Conservation (phyloP, 2,329 filamentous ascomycete species). For the Fusarium domesticum region DNA sequence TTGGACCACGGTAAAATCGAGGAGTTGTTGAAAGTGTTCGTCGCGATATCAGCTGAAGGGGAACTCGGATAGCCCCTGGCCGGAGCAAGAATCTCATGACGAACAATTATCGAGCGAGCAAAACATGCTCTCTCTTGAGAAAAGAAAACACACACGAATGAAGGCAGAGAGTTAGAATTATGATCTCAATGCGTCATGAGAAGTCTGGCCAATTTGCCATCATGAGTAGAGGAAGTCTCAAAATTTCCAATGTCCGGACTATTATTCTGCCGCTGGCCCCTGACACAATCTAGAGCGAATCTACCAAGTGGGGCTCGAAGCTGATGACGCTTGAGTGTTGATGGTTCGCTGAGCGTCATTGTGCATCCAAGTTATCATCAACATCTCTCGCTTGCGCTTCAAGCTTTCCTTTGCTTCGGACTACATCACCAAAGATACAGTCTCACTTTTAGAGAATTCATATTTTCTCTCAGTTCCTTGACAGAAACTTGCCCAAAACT, state of each 20-base stretch:
- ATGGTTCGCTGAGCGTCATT: conserved; percentile 22
- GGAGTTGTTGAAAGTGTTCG: conserved; percentile 28
- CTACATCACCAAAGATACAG: neutral
- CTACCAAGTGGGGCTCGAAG: conserved; percentile 16
- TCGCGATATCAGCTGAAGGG: conserved; percentile 15
- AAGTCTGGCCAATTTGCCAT: conserved; percentile 10
- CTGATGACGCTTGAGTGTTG: conserved; percentile 22
- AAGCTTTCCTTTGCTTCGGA: conserved; percentile 6
- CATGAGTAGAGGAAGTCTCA: conserved; percentile 11
- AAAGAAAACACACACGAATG: conserved; percentile 1
- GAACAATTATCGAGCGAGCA: conserved; percentile 2
- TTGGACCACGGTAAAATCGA: conserved; percentile 1
- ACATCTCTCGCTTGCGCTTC: neutral
- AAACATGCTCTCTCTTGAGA: conserved; percentile 17
- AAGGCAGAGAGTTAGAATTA: conserved; percentile 3
- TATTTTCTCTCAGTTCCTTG: neutral
- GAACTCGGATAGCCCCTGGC: conserved; percentile 24
- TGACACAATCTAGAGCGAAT: neutral
- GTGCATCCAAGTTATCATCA: conserved; percentile 8
- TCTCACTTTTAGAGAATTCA: neutral
- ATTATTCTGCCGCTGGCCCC: conserved; percentile 19
- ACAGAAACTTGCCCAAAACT: neutral
- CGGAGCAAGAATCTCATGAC: conserved; percentile 33
- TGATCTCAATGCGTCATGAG: conserved; percentile 1
- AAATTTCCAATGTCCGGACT: conserved; percentile 24